Evolutionary conservation across 2,329 filamentous ascomycete genomes (phyloP), one percentile per base, ranked within the genome.

Genomic region (Grosmannia clavigera): DNA sequence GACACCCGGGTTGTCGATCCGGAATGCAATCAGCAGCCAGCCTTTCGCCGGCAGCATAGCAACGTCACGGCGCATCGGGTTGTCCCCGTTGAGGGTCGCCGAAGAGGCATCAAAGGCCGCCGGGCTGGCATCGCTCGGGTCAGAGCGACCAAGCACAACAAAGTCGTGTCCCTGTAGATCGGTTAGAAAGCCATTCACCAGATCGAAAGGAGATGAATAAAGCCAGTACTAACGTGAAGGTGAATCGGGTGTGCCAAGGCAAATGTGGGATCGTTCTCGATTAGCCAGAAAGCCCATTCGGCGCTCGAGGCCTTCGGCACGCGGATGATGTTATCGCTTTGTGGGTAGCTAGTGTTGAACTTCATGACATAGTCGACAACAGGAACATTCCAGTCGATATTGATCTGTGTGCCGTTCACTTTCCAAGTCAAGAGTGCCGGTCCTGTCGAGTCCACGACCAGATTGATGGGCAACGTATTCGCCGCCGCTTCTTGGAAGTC

Each of bases 1-100:
- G 16, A 71, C 66, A 51, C 78, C 78, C 0, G 78, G 78, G 62
- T 80, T 80, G 65, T 81, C 73, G 0, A 74, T 69, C 59, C 69
- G 65, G 66, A 77, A 80, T 0, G 73, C 76, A 16, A 80, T 68
- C 10, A 74, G 71, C 7, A 80, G 60, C 67, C 75, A 76, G 0
- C 77, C 78, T 4, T 66, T 67, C 2, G 65, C 65, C 0, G 75
- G 74, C 7, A 79, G 65, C 57, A 74, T 72, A 5, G 72, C 70
- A 1, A 73, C 75, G 62, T 80, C 78, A 27, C 78, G 69, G 1
- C 77, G 68, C 1, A 73, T 69, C 2, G 76, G 75, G 58, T 78
- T 79, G 35, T 65, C 48, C 12, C 65, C 70, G 58, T 68, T 71
- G 9, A 71, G 67, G 12, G 40, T 58, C 27, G 60, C 65, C 7